These are phyloP conservation scores for Ophiostoma fasciatum DNA, from an alignment of 2,329 filamentous ascomycete species.

Conservation along the genomic window DNA sequence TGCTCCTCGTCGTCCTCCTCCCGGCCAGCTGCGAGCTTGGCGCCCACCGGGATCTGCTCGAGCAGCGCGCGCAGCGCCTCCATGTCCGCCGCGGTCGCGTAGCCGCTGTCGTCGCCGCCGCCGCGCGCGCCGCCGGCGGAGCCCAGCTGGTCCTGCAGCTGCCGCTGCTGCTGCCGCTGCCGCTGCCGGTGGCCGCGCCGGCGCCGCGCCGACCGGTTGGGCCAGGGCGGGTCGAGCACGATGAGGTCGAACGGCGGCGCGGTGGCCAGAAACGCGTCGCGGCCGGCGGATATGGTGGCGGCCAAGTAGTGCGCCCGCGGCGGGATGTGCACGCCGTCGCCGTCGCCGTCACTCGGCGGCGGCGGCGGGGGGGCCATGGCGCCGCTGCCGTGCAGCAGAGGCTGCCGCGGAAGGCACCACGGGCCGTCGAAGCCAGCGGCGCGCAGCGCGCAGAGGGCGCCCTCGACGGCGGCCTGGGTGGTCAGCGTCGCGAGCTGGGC, in stretches of 20 bases:
- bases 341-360: background rate
- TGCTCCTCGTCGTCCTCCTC: background rate
- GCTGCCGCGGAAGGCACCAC: slow-evolving; percentile 27
- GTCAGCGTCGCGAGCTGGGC: slow-evolving; percentile 40
- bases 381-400: slow-evolving; percentile 8
- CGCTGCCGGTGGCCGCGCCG: slow-evolving; percentile 27
- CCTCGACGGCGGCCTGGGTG: slow-evolving; percentile 29
- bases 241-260: slow-evolving; percentile 48
- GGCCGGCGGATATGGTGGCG: slow-evolving; percentile 29
- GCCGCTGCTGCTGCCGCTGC: no score
- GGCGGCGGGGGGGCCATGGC: slow-evolving; percentile 1
- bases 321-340: slow-evolving; percentile 22
- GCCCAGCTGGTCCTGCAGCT: no score
- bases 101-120: slow-evolving; percentile 13
- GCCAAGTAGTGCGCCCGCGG: slow-evolving; percentile 28
- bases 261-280: slow-evolving; percentile 24
- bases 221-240: slow-evolving; percentile 67
- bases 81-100: slow-evolving; percentile 28
- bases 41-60: slow-evolving; percentile 38
- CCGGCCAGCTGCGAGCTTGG: slow-evolving; percentile 33
- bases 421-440: slow-evolving; percentile 23
- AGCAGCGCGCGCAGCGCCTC: slow-evolving; percentile 35
- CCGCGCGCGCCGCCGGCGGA: no score
- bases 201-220: slow-evolving; percentile 53
- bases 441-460: slow-evolving; percentile 26